Conservation (phyloP, 768 basidiomycete genomes). For the Termitomyces sp. region DNA sequence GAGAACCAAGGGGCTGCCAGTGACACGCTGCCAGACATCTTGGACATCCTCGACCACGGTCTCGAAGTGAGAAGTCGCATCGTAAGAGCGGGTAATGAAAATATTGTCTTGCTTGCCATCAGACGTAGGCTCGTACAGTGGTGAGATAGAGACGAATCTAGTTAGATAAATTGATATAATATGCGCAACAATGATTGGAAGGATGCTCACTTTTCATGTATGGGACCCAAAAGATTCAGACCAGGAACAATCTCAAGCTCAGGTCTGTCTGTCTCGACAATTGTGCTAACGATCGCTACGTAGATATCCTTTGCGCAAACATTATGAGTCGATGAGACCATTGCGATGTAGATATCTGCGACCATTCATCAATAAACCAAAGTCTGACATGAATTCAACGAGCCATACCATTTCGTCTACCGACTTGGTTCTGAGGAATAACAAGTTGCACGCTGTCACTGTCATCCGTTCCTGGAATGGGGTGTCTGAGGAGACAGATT, state of each 20-base stretch:
- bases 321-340: conserved; percentile 95
- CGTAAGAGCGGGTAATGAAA: conserved; percentile 96
- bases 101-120: conserved; percentile 82
- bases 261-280: conserved; percentile 92
- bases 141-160: conserved; percentile 87
- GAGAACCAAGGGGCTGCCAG: conserved; percentile 71
- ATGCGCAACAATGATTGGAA: not conserved
- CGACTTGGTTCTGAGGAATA: conserved; percentile 98
- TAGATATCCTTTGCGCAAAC: conserved; percentile 95
- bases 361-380: conserved; percentile 1
- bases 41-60: conserved; percentile 97
- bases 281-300: conserved; percentile 96
- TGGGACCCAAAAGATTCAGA: conserved; percentile 84
- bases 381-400: not conserved
- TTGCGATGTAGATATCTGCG: conserved; percentile 96
- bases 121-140: conserved; percentile 85
- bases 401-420: conserved; percentile 81
- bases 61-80: conserved; percentile 98
- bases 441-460: conserved; percentile 95
- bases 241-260: conserved; percentile 92
- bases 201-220: conserved; percentile 81
- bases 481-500: conserved; percentile 97
- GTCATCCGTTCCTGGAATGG: conserved; percentile 96
- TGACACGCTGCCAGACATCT: conserved; percentile 90
- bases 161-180: conserved; percentile 7